Percentiles rank a stretch among this genome's conserved stretches.
phyloP scores from a whole-genome alignment of 345 rosid species.

The Isatis tinctoria region DNA sequence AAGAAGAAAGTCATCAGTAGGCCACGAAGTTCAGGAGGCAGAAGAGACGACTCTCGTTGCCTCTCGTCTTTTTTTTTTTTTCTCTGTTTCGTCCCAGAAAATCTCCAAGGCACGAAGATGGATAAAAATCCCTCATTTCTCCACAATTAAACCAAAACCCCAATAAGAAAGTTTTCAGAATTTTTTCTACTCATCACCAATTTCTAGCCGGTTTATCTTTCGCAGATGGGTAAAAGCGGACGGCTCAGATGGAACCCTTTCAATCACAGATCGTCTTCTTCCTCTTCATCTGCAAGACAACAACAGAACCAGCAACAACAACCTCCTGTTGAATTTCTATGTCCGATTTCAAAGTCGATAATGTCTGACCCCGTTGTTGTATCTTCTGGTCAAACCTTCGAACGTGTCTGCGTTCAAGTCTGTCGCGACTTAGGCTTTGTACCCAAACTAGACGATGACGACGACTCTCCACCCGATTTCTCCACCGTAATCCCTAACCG shows the following conservation, averaged over 20 bases:
- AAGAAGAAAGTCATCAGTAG: slow-evolving; percentile 3
- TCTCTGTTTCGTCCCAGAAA: not conserved
- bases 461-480: slow-evolving; percentile 58
- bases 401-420: slow-evolving; percentile 58
- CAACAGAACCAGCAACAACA: not conserved
- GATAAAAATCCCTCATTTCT: slow-evolving; percentile 6
- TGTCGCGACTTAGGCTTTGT: slow-evolving; percentile 47
- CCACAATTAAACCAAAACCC: not conserved
- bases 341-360: slow-evolving; percentile 58
- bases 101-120: not conserved
- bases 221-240: slow-evolving; percentile 60
- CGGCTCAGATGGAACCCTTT: slow-evolving; percentile 66
- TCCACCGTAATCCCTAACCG: slow-evolving; percentile 57
- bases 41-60: slow-evolving; percentile 26
- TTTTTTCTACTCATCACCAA: not conserved
- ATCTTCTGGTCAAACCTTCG: slow-evolving; percentile 84
- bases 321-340: slow-evolving; percentile 61
- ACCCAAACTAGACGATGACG: slow-evolving; percentile 48
- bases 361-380: slow-evolving; percentile 88
- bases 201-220: not conserved
- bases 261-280: slow-evolving; percentile 32
- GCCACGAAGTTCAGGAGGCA: slow-evolving; percentile 25
- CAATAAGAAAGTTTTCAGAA: not conserved
- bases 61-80: not conserved
- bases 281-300: slow-evolving; percentile 9